Evolutionary conservation across 495 filamentous ascomycete species (phyloP).

Genomic region (Penicillium verhagenii): DNA sequence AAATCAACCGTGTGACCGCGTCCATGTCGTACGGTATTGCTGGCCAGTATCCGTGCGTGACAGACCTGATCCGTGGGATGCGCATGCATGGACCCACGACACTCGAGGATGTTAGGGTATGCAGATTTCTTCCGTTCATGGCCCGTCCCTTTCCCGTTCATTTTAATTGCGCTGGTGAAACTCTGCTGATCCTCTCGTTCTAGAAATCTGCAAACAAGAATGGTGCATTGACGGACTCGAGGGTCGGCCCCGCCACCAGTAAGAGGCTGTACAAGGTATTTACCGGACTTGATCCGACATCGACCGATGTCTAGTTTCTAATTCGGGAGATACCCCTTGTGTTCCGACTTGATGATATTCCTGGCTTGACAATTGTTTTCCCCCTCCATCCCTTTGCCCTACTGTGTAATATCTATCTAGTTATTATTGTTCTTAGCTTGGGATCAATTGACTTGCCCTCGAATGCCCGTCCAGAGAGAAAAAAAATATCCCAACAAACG

Average conservation of each 20-base stretch:
- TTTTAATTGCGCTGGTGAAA: not conserved
- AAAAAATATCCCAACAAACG: no score
- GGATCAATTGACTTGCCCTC: no score
- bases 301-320: conserved; percentile 63
- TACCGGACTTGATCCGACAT: conserved; percentile 62
- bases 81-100: conserved; percentile 55
- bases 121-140: not conserved
- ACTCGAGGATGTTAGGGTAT: conserved; percentile 59
- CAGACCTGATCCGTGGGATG: conserved; percentile 57
- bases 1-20: conserved; percentile 70
- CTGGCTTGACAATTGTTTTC: not conserved
- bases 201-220: conserved; percentile 67
- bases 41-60: conserved; percentile 57
- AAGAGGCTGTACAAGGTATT: conserved; percentile 73
- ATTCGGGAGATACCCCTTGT: not conserved
- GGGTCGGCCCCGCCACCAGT: conserved; percentile 69
- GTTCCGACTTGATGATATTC: not conserved
- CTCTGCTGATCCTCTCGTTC: not conserved
- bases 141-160: not conserved
- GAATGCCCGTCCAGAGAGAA: no score
- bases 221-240: conserved; percentile 62
- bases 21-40: conserved; percentile 72
- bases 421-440: no score
- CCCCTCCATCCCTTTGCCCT: no score
- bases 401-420: no score